Percentiles rank a stretch among this genome's conserved stretches.
Conservation (phyloP, 225 moss, liverwort and hornwort species). For the Neckera pumila region DNA sequence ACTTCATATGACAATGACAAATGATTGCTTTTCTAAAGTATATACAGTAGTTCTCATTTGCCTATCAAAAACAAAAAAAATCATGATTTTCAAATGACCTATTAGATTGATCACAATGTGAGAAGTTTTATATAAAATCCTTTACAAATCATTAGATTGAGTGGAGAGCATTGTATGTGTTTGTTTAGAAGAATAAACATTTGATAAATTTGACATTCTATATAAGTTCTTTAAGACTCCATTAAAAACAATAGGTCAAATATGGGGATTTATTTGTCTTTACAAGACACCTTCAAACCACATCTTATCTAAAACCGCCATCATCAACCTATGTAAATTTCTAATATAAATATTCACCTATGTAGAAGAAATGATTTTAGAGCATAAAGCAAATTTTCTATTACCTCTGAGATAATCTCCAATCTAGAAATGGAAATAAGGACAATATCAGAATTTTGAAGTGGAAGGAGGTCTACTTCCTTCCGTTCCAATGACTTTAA, state of each 20-base stretch:
- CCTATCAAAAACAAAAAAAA: background rate
- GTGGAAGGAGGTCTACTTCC: background rate
- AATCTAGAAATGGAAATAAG: too few relatives aligned
- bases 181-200: background rate
- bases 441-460: background rate
- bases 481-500: too few relatives aligned
- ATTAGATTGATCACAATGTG: background rate
- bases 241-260: background rate
- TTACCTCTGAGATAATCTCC: too few relatives aligned
- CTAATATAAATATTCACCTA: too few relatives aligned
- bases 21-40: background rate
- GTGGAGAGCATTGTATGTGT: background rate
- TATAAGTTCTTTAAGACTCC: background rate
- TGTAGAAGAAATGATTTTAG: background rate
- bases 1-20: background rate
- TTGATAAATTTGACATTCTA: background rate
- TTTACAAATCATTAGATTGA: background rate
- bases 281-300: accelerated
- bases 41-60: background rate
- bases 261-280: background rate
- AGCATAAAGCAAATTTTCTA: background rate
- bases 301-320: accelerated
- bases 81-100: background rate
- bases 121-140: background rate
- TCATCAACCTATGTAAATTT: background rate